Percentiles rank a stretch among this genome's conserved stretches.
Conservation (phyloP, 352 stramenopile genomes). For the Pythium phragmiticola region DNA sequence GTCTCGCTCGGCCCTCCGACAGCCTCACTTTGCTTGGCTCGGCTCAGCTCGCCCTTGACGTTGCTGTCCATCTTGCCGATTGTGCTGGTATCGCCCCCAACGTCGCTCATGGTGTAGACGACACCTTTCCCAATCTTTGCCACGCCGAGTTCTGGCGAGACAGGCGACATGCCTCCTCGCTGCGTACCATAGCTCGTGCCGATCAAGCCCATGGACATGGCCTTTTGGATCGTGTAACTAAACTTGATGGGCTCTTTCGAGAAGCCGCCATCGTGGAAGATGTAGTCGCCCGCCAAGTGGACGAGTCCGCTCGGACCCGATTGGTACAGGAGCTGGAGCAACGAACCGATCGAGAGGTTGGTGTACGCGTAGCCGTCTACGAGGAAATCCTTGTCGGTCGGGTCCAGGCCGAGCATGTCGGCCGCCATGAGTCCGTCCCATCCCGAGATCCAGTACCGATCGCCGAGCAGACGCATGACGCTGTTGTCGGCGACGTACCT, state of each 20-base stretch:
- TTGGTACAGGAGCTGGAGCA: constrained; percentile 47
- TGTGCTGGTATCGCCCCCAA: too few relatives aligned
- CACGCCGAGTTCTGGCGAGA: background rate
- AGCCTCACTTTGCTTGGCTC: too few relatives aligned
- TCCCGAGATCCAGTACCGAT: constrained; percentile 49
- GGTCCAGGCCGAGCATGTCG: constrained; percentile 48
- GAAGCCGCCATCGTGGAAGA: constrained; percentile 50
- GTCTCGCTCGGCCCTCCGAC: background rate
- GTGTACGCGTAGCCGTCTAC: constrained; percentile 28
- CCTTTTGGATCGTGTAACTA: constrained; percentile 36
- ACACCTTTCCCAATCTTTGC: background rate
- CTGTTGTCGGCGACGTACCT: constrained; percentile 42
- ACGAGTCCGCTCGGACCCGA: constrained; percentile 52
- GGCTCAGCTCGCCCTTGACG: too few relatives aligned
- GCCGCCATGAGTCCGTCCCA: constrained; percentile 44
- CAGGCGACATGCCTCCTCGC: too few relatives aligned
- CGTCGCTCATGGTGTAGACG: background rate
- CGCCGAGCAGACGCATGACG: constrained; percentile 41
- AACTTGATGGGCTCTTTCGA: constrained; percentile 32
- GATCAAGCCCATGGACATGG: constrained; percentile 36
- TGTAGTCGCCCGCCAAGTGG: constrained; percentile 43
- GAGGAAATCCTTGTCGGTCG: constrained; percentile 25
- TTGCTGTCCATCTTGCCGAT: background rate
- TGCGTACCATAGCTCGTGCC: background rate
- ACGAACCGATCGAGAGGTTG: constrained; percentile 38